Base-by-base conservation (phyloP, 257 asterid genomes). In the Pogostemon cablin region DNA sequence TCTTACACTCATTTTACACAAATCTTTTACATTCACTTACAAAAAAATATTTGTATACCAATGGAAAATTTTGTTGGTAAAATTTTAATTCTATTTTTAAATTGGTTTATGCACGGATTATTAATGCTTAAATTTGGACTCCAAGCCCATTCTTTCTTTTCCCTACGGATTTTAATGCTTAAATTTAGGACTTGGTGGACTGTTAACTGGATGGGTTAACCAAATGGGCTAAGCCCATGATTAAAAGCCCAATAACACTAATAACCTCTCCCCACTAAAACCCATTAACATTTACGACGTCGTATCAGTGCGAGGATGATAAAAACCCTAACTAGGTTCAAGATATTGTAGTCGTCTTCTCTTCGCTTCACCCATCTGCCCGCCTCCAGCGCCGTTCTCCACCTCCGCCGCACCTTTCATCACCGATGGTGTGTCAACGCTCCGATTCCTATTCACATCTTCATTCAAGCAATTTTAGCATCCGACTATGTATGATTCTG, bases 341-440 rank as follows among this genome's bases (percentile, higher is more conserved):
- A 9, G 1, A 3, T 5, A 7, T 9, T 1, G n/a, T 0, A 42
- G 41, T 42, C 25, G 75, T 62, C 68, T 39, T 64, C 68, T 10
- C 48, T 34, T 34, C 58, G 12, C 46, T 17, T 57, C 62, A 39
- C 8, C 42, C 50, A 7, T 32, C 32, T 7, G 41, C 17, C 34
- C 69, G 12, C 15, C 11, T 35, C 47, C 4, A 9, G 57, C 47
- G 71, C 72, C 71, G 62, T 72, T 32, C 59, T 65, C 63, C 5
- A 3, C 3, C 68, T 17, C 72, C 59, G 65, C 59, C 72, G 37
- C 6, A 20, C 47, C 49, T 49, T 34, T 46, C 65, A 4, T 42
- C 34, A 25, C 74, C 79, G 71, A 81, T 81, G 84, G 86, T 79
- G 62, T 32, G 82, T 53, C 37, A 17, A 34, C 48, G 5, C 17